phyloP scores from a whole-genome alignment of 331 rosid species.

The Malus hybrid region DNA sequence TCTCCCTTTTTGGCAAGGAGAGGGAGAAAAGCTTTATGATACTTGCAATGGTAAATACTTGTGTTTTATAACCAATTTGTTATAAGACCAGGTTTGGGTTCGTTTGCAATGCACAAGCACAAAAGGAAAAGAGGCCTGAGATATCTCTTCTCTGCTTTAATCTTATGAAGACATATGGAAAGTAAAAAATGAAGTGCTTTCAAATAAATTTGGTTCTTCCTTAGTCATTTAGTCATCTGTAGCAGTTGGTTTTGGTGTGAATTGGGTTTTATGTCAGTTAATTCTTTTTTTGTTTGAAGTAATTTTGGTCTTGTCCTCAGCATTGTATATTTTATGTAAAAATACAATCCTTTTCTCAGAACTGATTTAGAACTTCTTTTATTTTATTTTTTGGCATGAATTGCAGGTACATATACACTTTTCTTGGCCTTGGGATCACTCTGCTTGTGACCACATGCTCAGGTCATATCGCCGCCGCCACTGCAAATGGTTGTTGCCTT shows the following conservation, averaged over 20 bases:
- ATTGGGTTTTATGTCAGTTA: neutral
- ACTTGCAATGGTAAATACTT: neutral
- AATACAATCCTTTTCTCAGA: neutral
- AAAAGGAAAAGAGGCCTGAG: neutral
- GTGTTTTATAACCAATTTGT: neutral
- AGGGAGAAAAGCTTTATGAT: neutral
- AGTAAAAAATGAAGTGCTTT: neutral
- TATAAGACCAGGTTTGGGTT: neutral
- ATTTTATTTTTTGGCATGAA: neutral
- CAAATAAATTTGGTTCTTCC: neutral
- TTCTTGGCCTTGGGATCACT: constrained; percentile 59
- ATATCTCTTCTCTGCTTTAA: neutral
- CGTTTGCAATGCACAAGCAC: neutral
- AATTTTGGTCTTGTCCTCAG: neutral
- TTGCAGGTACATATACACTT: constrained; percentile 71
- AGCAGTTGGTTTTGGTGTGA: neutral
- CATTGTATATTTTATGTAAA: neutral
- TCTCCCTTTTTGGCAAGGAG: neutral
- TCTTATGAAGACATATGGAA: neutral
- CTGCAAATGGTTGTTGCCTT: constrained; percentile 75
- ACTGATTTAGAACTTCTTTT: neutral
- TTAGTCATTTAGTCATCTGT: neutral
- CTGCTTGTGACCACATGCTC: constrained; percentile 65
- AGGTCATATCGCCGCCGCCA: constrained; percentile 79
- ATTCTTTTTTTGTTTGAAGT: neutral